Evolutionary conservation across 1,139 yeast genomes (phyloP).

Genomic region (Suhomyces bokatorum): DNA sequence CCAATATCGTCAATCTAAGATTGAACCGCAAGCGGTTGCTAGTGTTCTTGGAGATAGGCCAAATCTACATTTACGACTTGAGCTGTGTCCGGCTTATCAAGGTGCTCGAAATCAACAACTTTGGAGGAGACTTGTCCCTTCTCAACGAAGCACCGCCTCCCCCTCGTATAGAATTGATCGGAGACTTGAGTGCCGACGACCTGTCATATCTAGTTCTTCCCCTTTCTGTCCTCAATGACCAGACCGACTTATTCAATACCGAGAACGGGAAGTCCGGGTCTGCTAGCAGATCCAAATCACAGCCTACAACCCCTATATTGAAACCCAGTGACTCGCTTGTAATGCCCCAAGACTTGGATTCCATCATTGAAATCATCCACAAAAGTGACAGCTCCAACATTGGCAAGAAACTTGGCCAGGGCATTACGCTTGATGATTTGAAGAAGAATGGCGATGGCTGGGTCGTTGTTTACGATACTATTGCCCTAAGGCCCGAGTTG

Average conservation of each 20-base stretch:
- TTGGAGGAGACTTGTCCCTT: constrained; percentile 7
- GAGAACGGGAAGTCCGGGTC: constrained; percentile 10
- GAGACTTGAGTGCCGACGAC: constrained; percentile 54
- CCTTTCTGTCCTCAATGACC: constrained; percentile 27
- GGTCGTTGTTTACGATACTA: constrained; percentile 60
- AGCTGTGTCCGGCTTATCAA: constrained; percentile 69
- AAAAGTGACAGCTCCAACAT: constrained; percentile 15
- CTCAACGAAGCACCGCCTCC: constrained; percentile 20
- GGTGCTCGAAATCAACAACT: constrained; percentile 46
- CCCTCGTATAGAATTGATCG: constrained; percentile 30
- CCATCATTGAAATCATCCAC: constrained; percentile 25
- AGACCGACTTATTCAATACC: constrained; percentile 32
- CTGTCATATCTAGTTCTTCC: constrained; percentile 48
- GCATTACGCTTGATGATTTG: constrained; percentile 29
- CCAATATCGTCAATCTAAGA: constrained; percentile 57
- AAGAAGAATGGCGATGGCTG: constrained; percentile 35
- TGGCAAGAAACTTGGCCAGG: constrained; percentile 9
- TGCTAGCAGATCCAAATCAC: constrained; percentile 10
- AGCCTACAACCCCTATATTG: constrained; percentile 16
- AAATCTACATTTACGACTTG: constrained; percentile 69
- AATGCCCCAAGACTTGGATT: constrained; percentile 11
- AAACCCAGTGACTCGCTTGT: constrained; percentile 24
- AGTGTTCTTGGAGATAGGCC: constrained; percentile 59
- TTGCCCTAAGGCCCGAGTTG: constrained; percentile 54
- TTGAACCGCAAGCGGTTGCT: constrained; percentile 67